phyloP scores from a whole-genome alignment of 345 rosid species.

The Populus davidiana region DNA sequence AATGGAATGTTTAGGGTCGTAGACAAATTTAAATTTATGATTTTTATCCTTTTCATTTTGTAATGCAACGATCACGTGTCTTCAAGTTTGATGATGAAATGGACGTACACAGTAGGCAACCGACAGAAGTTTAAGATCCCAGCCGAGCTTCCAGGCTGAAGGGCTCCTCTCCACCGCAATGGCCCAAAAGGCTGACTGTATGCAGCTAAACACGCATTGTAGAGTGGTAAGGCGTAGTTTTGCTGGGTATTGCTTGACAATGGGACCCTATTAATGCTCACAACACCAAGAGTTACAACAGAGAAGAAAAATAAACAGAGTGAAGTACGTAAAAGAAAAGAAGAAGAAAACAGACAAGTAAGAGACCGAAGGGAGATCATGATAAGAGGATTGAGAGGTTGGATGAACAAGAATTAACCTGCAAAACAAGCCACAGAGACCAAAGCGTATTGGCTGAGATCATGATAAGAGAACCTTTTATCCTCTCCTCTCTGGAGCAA shows the following conservation, averaged over 20 bases:
- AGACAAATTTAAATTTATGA: neutral
- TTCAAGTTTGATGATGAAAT: neutral
- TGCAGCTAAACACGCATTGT: conserved; percentile 75
- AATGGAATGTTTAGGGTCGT: neutral
- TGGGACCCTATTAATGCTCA: conserved; percentile 27
- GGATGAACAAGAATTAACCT: conserved; percentile 36
- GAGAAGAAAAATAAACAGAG: neutral
- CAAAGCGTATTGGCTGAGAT: conserved; percentile 64
- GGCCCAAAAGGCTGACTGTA: conserved; percentile 65
- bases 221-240: conserved; percentile 64
- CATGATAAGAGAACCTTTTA: conserved; percentile 79
- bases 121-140: conserved; percentile 69
- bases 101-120: conserved; percentile 69
- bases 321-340: neutral
- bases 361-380: neutral
- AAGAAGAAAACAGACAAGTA: neutral
- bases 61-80: neutral
- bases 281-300: neutral
- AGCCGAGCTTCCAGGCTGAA: conserved; percentile 68
- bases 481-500: conserved; percentile 27
- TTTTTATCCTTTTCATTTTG: neutral
- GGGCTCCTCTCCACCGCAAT: conserved; percentile 55
- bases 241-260: conserved; percentile 66
- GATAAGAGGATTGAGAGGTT: neutral
- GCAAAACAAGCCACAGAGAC: conserved; percentile 82